These are phyloP conservation scores for Venturia asperata DNA, from an alignment of 2,329 filamentous ascomycete species.

Conservation along the genomic window DNA sequence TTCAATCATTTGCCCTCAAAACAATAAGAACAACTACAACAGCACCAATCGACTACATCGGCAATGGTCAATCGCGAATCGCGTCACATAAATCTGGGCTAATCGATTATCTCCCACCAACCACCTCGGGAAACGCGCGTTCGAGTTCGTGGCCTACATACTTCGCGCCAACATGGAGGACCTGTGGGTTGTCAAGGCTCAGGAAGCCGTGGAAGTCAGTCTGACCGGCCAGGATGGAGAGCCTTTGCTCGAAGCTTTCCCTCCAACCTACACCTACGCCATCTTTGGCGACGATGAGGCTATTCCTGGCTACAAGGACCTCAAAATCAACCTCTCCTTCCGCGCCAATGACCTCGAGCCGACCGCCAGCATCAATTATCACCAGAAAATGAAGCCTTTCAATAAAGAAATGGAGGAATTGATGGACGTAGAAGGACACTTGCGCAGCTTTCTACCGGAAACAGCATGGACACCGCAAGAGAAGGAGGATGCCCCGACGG, in stretches of 20 bases:
- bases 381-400: constrained; percentile 55
- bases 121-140: background rate
- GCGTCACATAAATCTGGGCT: background rate
- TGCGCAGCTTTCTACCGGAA: constrained; percentile 53
- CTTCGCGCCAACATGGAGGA: background rate
- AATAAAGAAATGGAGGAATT: constrained; percentile 55
- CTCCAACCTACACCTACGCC: constrained; percentile 81
- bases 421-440: constrained; percentile 24
- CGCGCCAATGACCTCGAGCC: constrained; percentile 70
- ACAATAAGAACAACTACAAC: background rate
- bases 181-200: constrained; percentile 23
- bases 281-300: constrained; percentile 82
- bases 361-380: constrained; percentile 62
- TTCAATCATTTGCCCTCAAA: too few relatives aligned
- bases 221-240: constrained; percentile 21
- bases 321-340: constrained; percentile 67
- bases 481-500: too few relatives aligned
- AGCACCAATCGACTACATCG: background rate
- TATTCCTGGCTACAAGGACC: constrained; percentile 81
- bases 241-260: constrained; percentile 53
- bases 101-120: background rate
- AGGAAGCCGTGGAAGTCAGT: constrained; percentile 34
- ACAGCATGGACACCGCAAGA: constrained; percentile 47
- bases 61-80: background rate
- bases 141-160: background rate